Conservation (phyloP, 345 rosid species). For the Eucalyptus erythrocorys region DNA sequence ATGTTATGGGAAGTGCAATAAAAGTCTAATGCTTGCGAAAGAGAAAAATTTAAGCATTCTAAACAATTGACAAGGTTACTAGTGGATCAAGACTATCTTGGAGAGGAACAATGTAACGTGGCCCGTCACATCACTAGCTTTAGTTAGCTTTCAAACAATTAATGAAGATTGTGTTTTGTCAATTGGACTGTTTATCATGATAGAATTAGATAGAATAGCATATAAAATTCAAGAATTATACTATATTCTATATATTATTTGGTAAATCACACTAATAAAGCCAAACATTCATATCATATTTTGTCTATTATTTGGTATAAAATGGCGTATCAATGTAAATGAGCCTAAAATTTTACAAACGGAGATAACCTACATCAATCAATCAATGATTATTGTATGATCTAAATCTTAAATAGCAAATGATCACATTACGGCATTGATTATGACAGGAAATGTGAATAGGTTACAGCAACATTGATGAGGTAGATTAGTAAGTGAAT, state of each 20-base stretch:
- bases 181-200: fast-evolving
- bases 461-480: fast-evolving
- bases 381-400: too few relatives aligned
- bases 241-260: too few relatives aligned
- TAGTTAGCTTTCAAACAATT: background rate
- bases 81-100: background rate
- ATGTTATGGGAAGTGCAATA: too few relatives aligned
- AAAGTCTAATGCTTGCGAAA: background rate
- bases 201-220: too few relatives aligned
- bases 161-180: background rate
- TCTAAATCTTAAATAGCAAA: too few relatives aligned
- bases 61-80: background rate
- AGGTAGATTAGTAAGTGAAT: fast-evolving
- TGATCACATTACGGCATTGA: background rate
- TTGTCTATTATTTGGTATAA: too few relatives aligned
- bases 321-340: too few relatives aligned
- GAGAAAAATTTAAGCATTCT: background rate
- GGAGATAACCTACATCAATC: background rate
- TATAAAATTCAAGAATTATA: too few relatives aligned
- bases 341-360: too few relatives aligned
- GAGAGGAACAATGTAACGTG: background rate
- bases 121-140: background rate
- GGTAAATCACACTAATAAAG: background rate
- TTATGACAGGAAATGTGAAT: too few relatives aligned
- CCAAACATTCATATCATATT: background rate